Percentiles rank a stretch among this genome's conserved stretches.
Conservation (phyloP, 148 eudicot genomes). For the Rhododendron mucronatum region DNA sequence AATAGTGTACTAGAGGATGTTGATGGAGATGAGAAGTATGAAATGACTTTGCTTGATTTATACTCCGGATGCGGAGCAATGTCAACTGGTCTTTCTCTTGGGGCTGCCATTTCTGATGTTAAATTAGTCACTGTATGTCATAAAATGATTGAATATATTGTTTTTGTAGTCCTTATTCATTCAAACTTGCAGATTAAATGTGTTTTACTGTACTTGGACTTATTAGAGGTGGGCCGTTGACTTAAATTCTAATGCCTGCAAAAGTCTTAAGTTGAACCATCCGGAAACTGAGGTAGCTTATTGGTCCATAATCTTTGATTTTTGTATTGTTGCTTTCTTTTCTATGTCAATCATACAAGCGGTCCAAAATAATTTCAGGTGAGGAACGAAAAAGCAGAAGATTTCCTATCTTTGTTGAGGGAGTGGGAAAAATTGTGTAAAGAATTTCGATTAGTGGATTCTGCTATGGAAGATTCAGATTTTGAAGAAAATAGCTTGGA, state of each 20-base stretch:
- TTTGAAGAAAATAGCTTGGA: neutral
- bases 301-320: neutral
- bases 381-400: constrained; percentile 34
- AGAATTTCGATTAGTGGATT: constrained; percentile 11
- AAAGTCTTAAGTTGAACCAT: constrained; percentile 31
- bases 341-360: neutral
- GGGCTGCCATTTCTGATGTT: constrained; percentile 12
- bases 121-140: constrained; percentile 25
- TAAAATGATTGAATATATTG: neutral
- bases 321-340: neutral
- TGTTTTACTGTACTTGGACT: neutral
- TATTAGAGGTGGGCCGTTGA: constrained; percentile 43
- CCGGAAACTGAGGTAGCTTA: constrained; percentile 30
- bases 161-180: neutral
- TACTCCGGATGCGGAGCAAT: constrained; percentile 41
- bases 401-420: constrained; percentile 25
- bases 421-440: constrained; percentile 35
- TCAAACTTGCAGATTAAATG: neutral
- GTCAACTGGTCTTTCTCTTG: constrained; percentile 31
- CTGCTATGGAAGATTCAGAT: neutral
- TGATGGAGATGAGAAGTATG: neutral
- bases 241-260: constrained; percentile 28
- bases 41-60: constrained; percentile 20
- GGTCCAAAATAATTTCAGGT: constrained; percentile 20
- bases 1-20: neutral